These are phyloP conservation scores for Lactifluus piperatus DNA, from an alignment of 768 basidiomycete genomes.

Conservation along the genomic window DNA sequence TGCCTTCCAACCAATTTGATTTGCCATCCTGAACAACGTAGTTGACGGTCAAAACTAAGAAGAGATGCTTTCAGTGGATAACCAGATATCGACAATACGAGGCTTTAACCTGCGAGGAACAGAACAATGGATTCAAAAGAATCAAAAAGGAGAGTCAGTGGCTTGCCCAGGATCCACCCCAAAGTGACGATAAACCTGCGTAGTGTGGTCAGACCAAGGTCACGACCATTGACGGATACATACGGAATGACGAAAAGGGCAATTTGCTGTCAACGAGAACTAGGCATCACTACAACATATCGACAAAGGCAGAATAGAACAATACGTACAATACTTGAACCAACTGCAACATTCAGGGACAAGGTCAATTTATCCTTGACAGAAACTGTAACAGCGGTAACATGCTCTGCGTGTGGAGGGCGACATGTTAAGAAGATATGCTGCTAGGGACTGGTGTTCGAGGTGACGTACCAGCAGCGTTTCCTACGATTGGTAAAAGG, in stretches of 20 bases:
- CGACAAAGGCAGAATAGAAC: not conserved
- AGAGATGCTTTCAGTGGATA: not conserved
- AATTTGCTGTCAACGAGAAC: constrained; percentile 50
- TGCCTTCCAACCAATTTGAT: constrained; percentile 79
- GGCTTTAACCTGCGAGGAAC: constrained; percentile 35
- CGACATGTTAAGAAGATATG: constrained; percentile 1
- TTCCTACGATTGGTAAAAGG: constrained; percentile 86
- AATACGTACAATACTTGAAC: constrained; percentile 63
- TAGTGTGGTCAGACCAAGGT: constrained; percentile 4
- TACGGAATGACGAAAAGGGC: constrained; percentile 80
- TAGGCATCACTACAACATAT: not conserved
- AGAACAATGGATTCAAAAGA: constrained; percentile 75
- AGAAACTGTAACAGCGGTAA: constrained; percentile 85
- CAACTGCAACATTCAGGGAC: constrained; percentile 83
- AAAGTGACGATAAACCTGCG: constrained; percentile 61
- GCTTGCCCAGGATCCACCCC: constrained; percentile 77
- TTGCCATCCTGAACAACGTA: constrained; percentile 76
- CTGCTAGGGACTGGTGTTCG: not conserved
- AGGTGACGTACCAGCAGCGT: constrained; percentile 55
- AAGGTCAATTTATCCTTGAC: constrained; percentile 85
- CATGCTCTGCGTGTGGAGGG: constrained; percentile 49
- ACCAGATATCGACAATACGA: not conserved
- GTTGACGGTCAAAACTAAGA: constrained; percentile 75
- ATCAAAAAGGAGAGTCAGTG: constrained; percentile 76
- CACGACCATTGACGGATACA: constrained; percentile 24